These are phyloP conservation scores for Psidium friedrichsthalianum DNA, from an alignment of 345 rosid species.

Conservation along the genomic window DNA sequence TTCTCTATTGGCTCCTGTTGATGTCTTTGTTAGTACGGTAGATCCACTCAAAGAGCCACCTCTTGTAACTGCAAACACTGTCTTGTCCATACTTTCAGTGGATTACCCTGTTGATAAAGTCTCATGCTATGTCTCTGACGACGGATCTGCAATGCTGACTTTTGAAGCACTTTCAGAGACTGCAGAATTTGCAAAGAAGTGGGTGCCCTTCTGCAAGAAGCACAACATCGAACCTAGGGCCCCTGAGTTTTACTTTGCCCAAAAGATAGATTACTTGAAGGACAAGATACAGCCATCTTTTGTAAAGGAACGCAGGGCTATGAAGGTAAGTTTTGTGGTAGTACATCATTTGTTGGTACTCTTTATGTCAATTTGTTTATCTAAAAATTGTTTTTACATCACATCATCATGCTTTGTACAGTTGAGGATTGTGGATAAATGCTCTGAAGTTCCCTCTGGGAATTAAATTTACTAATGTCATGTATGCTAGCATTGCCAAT, in stretches of 20 bases:
- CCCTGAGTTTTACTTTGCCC: conserved; percentile 92
- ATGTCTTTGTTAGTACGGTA: conserved; percentile 93
- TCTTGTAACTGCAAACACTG: conserved; percentile 87
- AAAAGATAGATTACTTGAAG: conserved; percentile 87
- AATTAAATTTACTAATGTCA: neutral
- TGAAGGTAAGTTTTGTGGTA: conserved; percentile 46
- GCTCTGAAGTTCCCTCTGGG: neutral
- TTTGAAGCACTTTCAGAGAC: conserved; percentile 96
- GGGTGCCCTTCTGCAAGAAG: conserved; percentile 99
- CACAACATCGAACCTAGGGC: conserved; percentile 91
- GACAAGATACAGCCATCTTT: conserved; percentile 93
- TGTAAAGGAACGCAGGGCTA: conserved; percentile 91
- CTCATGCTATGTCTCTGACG: conserved; percentile 94
- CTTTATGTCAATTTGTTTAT: neutral
- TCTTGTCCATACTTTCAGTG: conserved; percentile 88
- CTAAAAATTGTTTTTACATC: neutral
- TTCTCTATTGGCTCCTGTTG: conserved; percentile 80
- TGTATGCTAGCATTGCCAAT: neutral
- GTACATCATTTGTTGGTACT: neutral
- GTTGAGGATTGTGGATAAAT: neutral
- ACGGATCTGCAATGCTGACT: conserved; percentile 92
- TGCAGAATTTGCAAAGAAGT: conserved; percentile 91
- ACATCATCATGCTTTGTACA: neutral
- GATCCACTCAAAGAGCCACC: conserved; percentile 98
- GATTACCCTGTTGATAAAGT: conserved; percentile 98